These are phyloP conservation scores for Gomphus bonarii DNA, from an alignment of 1,284 basidiomycete species.

Conservation along the genomic window DNA sequence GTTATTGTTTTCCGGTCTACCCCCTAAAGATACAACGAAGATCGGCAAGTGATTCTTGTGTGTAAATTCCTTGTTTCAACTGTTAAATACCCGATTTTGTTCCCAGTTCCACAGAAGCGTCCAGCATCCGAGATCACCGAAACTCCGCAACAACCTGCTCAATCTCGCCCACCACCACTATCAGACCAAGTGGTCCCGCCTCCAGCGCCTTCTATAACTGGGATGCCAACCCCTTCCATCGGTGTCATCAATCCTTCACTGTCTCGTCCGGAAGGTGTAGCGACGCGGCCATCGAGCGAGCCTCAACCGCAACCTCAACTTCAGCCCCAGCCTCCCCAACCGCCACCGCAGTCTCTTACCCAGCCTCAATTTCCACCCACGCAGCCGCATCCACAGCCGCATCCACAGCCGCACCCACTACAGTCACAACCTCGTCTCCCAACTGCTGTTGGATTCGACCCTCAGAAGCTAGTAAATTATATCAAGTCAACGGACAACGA, in stretches of 20 bases:
- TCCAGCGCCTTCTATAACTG: slow-evolving; percentile 8
- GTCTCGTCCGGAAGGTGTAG: not conserved
- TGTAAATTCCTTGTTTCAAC: not conserved
- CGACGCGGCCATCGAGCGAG: not conserved
- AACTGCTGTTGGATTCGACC: not conserved
- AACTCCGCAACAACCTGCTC: not conserved
- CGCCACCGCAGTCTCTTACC: not conserved
- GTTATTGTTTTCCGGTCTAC: slow-evolving; percentile 4
- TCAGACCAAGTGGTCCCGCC: slow-evolving; percentile 11
- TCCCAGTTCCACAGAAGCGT: slow-evolving; percentile 7
- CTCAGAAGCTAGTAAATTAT: not conserved
- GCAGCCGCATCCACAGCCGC: slow-evolving; percentile 8
- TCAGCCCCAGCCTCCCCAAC: not conserved
- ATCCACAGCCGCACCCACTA: not conserved
- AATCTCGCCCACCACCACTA: slow-evolving; percentile 9
- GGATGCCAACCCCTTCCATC: not conserved
- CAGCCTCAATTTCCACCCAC: slow-evolving; percentile 1
- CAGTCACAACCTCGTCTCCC: not conserved
- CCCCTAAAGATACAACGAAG: slow-evolving; percentile 1
- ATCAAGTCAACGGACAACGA: not conserved
- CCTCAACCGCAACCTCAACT: slow-evolving; percentile 4
- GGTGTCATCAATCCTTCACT: not conserved
- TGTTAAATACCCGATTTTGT: not conserved
- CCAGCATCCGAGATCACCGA: not conserved
- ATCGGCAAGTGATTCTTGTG: not conserved